Base-by-base conservation (phyloP, 345 rosid genomes). In the Trapa bicornis region DNA sequence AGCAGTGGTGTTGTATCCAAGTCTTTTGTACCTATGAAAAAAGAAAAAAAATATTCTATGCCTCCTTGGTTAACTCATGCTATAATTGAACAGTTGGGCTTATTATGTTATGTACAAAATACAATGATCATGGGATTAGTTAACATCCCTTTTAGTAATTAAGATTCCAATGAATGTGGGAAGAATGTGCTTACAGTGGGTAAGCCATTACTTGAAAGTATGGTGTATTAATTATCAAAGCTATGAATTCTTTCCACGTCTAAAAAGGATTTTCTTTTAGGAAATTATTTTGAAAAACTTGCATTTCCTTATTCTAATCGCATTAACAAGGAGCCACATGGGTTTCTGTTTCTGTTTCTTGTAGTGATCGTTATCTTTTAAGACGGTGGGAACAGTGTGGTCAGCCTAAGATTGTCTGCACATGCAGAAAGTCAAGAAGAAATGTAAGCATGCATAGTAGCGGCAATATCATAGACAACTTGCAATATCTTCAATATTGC, bases 341-440 rank as follows among this genome's bases (percentile, higher is more conserved):
- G 37, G 54, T 29, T 32, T 13, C 36, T 60, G 43, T 35, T 66
- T 37, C 29, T 65, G 43, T 35, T 66, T 37, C 29, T 65, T 84
- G 74, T 83, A 92, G 96, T 37, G 79, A 92, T 45, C 86, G 83
- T 43, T 77, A 75, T 38, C 86, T 88, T 67, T 73, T 92, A 74
- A 84, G 87, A 75, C 75, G 80, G 67, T 92, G 98, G 96, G 96
- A 92, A 74, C 82, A 86, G 39, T 77, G 84, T 15, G 96, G 96
- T 37, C 92, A 92, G 74, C 95, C 98, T 38, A 92, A 92, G 77
- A 87, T 89, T 82, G 95, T 86, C 53, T 86, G 88, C 67, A 78
- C 82, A 10, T 92, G 98, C 87, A 92, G 75, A 75, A n/a, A 89
- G 80, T 78, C 95, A 82, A 73, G 91, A 78, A 72, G 96, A 92